phyloP scores from a whole-genome alignment of 139 green algal genomes.

The Klebsormidium nitens region DNA sequence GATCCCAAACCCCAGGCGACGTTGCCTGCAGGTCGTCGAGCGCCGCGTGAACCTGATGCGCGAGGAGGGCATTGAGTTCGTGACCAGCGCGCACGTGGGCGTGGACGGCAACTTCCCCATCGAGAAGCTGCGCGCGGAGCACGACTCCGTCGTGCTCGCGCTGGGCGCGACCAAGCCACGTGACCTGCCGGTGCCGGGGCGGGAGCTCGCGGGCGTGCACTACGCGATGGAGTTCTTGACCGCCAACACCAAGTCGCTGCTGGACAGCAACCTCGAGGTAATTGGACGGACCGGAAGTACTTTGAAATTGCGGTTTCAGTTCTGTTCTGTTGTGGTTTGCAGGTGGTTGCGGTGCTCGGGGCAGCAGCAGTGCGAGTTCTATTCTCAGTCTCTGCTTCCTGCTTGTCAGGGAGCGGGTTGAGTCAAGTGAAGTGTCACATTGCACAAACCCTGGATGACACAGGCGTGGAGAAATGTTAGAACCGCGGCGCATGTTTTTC shows the following conservation, averaged over 20 bases:
- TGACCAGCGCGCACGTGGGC: conserved; percentile 61
- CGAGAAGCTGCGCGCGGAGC: conserved; percentile 46
- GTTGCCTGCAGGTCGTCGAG: conserved; percentile 86
- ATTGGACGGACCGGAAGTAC: no score
- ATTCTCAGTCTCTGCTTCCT: no score
- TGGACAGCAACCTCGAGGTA: conserved; percentile 76
- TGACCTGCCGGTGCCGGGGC: conserved; percentile 68
- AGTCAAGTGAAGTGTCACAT: no score
- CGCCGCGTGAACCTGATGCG: conserved; percentile 91
- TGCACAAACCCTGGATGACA: no score
- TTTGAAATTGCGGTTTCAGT: no score
- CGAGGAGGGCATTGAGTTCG: conserved; percentile 77
- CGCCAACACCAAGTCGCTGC: conserved; percentile 87
- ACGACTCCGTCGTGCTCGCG: conserved; percentile 83
- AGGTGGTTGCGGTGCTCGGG: no score
- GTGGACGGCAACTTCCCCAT: conserved; percentile 24
- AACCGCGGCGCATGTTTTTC: no score
- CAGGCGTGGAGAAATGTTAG: no score
- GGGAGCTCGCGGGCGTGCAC: conserved; percentile 72
- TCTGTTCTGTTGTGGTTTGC: no score
- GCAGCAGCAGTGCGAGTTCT: no score
- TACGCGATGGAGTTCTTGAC: conserved; percentile 97
- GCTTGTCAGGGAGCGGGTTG: no score
- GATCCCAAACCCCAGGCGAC: no score
- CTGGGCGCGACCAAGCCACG: conserved; percentile 84